Percentiles rank a stretch among this genome's conserved stretches.
Evolutionary conservation across 2,329 filamentous ascomycete species (phyloP).

Genomic region (Arthroderma sp.): DNA sequence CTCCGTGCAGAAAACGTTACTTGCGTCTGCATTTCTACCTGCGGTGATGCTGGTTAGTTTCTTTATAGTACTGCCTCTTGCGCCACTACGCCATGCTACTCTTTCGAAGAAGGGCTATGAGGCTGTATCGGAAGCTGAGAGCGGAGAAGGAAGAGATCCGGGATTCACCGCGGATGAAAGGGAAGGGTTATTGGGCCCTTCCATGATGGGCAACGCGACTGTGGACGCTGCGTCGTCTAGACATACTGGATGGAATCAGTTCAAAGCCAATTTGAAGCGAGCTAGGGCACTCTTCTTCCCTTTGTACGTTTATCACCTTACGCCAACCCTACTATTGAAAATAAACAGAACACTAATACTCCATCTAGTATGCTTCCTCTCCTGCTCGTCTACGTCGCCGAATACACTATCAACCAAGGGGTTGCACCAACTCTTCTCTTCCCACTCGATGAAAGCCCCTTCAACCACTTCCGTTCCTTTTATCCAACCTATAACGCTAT

Average conservation of each 20-base stretch:
- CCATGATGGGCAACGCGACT: slow-evolving; percentile 6
- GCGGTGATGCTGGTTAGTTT: slow-evolving; percentile 70
- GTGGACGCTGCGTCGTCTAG: not conserved
- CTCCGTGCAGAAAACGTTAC: slow-evolving; percentile 57
- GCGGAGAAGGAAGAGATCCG: slow-evolving; percentile 20
- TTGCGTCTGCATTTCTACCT: slow-evolving; percentile 68
- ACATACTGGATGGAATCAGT: slow-evolving; percentile 20
- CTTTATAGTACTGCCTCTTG: slow-evolving; percentile 64
- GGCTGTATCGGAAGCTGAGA: slow-evolving; percentile 33
- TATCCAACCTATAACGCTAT: slow-evolving; percentile 92
- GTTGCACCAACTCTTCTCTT: slow-evolving; percentile 84
- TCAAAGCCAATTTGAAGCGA: slow-evolving; percentile 47
- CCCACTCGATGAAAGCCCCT: slow-evolving; percentile 62
- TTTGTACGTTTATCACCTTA: slow-evolving; percentile 36
- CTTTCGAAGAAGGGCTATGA: slow-evolving; percentile 40
- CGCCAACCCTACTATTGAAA: not conserved
- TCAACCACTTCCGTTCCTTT: slow-evolving; percentile 68
- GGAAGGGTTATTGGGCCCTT: slow-evolving; percentile 18
- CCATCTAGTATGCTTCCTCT: slow-evolving; percentile 65
- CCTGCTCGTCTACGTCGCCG: slow-evolving; percentile 81
- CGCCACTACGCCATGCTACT: slow-evolving; percentile 42
- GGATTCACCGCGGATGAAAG: slow-evolving; percentile 17
- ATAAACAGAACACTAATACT: slow-evolving; percentile 1
- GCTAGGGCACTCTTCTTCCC: slow-evolving; percentile 58
- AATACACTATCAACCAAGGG: slow-evolving; percentile 96